Evolutionary conservation across 1,284 basidiomycete species (phyloP).

Genomic region (Macrocystidia cucumis): DNA sequence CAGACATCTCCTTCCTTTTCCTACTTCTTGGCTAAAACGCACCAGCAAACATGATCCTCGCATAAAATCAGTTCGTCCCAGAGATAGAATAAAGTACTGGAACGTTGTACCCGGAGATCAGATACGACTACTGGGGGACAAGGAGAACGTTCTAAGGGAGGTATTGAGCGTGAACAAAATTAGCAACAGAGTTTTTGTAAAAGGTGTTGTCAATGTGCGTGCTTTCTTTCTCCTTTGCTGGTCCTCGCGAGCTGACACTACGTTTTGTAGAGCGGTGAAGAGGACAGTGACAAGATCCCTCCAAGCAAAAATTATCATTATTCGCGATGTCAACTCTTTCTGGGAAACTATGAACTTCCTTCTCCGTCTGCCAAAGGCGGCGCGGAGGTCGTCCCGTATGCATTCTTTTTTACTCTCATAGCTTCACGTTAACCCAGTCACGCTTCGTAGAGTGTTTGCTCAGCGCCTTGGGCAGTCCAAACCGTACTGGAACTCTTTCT

Average conservation of each 20-base stretch:
- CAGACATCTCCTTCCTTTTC: conserved; percentile 52
- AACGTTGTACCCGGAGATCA: conserved; percentile 81
- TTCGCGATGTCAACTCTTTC: conserved; percentile 66
- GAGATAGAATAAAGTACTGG: conserved; percentile 76
- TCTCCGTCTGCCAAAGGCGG: conserved; percentile 33
- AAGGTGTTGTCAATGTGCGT: conserved; percentile 42
- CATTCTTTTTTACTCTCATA: conserved; percentile 10
- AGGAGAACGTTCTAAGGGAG: conserved; percentile 49
- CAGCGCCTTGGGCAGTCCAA: conserved; percentile 53
- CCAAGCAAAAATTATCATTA: conserved; percentile 57
- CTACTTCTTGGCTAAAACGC: conserved; percentile 33
- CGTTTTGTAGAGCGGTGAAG: conserved; percentile 17
- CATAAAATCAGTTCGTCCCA: conserved; percentile 48
- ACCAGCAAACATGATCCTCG: conserved; percentile 23
- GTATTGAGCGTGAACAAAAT: conserved; percentile 67
- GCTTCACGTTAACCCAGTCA: conserved; percentile 1
- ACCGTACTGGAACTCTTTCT: conserved; percentile 46
- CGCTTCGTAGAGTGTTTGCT: conserved; percentile 58
- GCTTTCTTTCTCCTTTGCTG: neutral
- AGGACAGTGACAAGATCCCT: conserved; percentile 18
- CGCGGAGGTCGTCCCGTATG: conserved; percentile 37
- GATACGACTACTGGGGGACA: conserved; percentile 62
- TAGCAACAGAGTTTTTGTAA: conserved; percentile 64
- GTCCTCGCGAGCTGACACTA: neutral
- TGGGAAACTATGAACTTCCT: conserved; percentile 59